These are phyloP conservation scores for Tylopilus rubrobrunneus DNA, from an alignment of 768 basidiomycete genomes.

Conservation along the genomic window DNA sequence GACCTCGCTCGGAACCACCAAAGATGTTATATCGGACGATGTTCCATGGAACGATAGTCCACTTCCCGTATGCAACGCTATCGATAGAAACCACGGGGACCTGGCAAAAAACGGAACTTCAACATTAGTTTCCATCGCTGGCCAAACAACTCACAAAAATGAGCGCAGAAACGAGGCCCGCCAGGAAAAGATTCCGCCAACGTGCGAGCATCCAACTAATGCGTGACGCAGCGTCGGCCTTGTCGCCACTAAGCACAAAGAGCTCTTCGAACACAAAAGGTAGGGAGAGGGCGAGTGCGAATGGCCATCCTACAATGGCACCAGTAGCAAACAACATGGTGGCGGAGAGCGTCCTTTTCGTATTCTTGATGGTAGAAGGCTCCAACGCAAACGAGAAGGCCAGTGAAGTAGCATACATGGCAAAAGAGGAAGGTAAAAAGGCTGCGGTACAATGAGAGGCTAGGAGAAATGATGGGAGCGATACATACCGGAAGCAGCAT, in stretches of 20 bases:
- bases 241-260: conserved; percentile 70
- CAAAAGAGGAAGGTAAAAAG: conserved; percentile 91
- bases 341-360: conserved; percentile 56
- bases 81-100: conserved; percentile 82
- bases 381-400: conserved; percentile 69
- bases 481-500: conserved; percentile 67
- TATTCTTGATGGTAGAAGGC: conserved; percentile 51
- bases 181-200: conserved; percentile 51
- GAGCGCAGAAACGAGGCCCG: conserved; percentile 53
- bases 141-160: conserved; percentile 50
- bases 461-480: neutral
- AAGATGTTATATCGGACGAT: conserved; percentile 94
- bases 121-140: neutral
- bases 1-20: conserved; percentile 71
- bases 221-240: conserved; percentile 43
- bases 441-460: conserved; percentile 44
- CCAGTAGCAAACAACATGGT: conserved; percentile 75
- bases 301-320: conserved; percentile 95
- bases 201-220: conserved; percentile 58
- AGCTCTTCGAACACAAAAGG: conserved; percentile 92
- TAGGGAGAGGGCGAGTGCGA: conserved; percentile 79
- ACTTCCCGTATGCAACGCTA: conserved; percentile 79
- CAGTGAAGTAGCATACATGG: conserved; percentile 84
- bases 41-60: conserved; percentile 85
- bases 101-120: conserved; percentile 39